Evolutionary conservation across 2,329 filamentous ascomycete genomes (phyloP).

Genomic region (Neonectria sp.): DNA sequence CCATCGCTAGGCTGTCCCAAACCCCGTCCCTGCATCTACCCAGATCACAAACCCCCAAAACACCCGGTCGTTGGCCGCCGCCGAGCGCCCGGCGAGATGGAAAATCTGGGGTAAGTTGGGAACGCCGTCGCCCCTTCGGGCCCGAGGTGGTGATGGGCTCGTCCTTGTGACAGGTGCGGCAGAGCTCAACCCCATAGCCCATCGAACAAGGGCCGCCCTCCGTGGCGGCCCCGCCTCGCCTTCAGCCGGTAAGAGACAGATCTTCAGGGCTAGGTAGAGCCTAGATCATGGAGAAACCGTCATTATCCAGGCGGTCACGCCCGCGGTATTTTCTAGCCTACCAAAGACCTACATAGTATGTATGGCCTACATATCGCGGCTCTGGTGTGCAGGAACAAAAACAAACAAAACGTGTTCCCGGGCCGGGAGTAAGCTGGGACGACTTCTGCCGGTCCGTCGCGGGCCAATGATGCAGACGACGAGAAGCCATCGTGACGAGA

Average conservation of each 20-base stretch:
- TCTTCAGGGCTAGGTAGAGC: conserved; percentile 20
- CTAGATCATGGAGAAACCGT: conserved; percentile 13
- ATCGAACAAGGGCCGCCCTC: conserved; percentile 20
- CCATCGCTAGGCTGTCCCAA: background rate
- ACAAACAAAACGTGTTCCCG: background rate
- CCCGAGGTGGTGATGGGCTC: conserved; percentile 42
- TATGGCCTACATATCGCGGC: background rate
- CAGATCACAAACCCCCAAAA: conserved; percentile 26
- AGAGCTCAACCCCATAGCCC: conserved; percentile 28
- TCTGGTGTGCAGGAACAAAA: conserved; percentile 5
- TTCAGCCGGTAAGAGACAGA: conserved; percentile 15
- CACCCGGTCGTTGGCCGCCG: conserved; percentile 27
- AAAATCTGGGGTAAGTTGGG: conserved; percentile 32
- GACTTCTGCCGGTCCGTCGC: conserved; percentile 1
- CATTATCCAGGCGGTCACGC: conserved; percentile 8
- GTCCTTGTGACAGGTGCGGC: conserved; percentile 44
- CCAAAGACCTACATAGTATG: background rate
- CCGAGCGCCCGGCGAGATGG: conserved; percentile 26
- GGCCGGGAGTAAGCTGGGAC: background rate
- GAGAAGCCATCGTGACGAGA: conserved; percentile 8
- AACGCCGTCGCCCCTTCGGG: conserved; percentile 34
- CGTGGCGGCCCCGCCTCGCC: conserved; percentile 19
- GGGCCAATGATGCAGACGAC: conserved; percentile 3
- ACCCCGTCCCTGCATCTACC: conserved; percentile 27
- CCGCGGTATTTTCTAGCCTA: conserved; percentile 23